These are phyloP conservation scores for Lasiosphaeria hispida DNA, from an alignment of 495 filamentous ascomycete species.

Conservation along the genomic window DNA sequence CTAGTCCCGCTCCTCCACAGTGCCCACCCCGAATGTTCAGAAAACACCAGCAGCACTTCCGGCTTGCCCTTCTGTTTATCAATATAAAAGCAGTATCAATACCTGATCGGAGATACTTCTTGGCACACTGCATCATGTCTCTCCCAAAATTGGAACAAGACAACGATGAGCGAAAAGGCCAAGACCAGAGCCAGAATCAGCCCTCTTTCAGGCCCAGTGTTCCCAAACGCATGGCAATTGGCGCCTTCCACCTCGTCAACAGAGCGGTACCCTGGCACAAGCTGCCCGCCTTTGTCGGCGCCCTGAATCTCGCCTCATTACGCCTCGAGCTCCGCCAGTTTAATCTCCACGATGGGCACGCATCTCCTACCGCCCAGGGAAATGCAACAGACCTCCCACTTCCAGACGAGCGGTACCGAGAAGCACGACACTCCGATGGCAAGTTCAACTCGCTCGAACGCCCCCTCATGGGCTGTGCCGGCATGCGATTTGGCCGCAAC, in stretches of 20 bases:
- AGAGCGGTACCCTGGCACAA: constrained; percentile 38
- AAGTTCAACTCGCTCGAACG: constrained; percentile 37
- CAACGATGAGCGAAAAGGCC: too few relatives aligned
- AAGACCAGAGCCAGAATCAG: too few relatives aligned
- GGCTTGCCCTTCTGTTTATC: too few relatives aligned
- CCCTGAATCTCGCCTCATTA: constrained; percentile 36
- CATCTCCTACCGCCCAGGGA: constrained; percentile 30
- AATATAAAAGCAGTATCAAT: too few relatives aligned
- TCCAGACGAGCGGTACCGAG: constrained; percentile 23
- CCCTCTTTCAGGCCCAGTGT: constrained; percentile 22
- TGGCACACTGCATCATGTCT: too few relatives aligned
- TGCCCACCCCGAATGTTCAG: too few relatives aligned
- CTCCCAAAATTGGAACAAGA: too few relatives aligned
- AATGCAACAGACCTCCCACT: constrained; percentile 22
- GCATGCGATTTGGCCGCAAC: constrained; percentile 45
- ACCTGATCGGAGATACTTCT: too few relatives aligned
- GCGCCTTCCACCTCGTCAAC: constrained; percentile 36
- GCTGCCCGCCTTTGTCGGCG: constrained; percentile 37
- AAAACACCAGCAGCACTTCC: too few relatives aligned
- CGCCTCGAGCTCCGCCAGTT: constrained; percentile 39
- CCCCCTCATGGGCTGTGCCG: constrained; percentile 43
- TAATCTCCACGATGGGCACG: constrained; percentile 44
- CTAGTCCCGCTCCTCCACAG: too few relatives aligned
- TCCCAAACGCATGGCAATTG: constrained; percentile 26
- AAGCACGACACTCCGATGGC: constrained; percentile 41